Evolutionary conservation across 2,329 filamentous ascomycete genomes (phyloP), one percentile per base, ranked within the genome.

Genomic region (Apiospora koreana): DNA sequence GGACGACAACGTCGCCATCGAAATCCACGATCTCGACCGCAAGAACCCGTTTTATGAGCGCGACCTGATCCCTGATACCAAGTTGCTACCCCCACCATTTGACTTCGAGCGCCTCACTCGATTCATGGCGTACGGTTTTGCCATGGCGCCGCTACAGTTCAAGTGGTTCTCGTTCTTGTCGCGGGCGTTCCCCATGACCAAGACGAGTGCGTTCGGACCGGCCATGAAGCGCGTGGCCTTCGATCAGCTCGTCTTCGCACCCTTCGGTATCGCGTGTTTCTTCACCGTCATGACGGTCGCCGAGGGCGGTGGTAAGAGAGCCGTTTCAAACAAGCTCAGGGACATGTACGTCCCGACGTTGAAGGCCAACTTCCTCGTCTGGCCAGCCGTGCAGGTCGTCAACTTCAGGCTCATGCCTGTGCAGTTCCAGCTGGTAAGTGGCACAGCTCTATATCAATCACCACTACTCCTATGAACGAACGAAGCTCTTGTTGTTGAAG

Each of bases 111-210:
- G 96, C 66, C 86, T 98, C 73, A 95, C 94, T 1, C 88, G 96
- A 65, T 99, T 98, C 85, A 98, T 98, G 94, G 92, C 93, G 6
- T 99, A 98, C 81, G 94, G 94, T 79, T 98, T 98, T 84, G 89
- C 93, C 79, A 98, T 98, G 94, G 94, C 96, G 5, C 96, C 96
- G 0, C 77, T 98, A 42, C 95, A 98, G 81, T 97, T 97, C 84
- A 92, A 94, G 80, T 99, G 96, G 96, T 98, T 98, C 83, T 89
- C 90, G 68, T 95, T 97, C 81, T 85, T 99, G 73, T 92, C 91
- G 43, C 87, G 86, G 74, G 87, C 90, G 12, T 99, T 99, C 78
- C 96, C 96, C 6, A 91, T 98, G 67, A 93, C 92, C 68, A 94
- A 95, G 85, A 88, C 86, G 14, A 89, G 89, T 75, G 91, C 91